Conservation (phyloP, 768 basidiomycete species). For the Kwoniella botswanensis region DNA sequence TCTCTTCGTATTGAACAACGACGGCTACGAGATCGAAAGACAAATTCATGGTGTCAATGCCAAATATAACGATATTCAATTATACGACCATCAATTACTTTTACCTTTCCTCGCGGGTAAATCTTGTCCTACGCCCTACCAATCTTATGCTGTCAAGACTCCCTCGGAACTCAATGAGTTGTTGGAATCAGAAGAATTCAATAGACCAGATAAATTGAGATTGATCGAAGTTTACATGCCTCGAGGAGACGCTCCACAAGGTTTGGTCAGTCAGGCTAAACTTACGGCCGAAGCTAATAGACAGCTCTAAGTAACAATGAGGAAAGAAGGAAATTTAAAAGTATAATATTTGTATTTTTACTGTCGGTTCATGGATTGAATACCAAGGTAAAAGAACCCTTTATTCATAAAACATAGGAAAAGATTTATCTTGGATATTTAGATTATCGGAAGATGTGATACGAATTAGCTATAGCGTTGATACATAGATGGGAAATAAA, state of each 20-base stretch:
- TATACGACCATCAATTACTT: constrained; percentile 65
- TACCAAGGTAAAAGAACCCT: too few relatives aligned
- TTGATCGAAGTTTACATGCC: constrained; percentile 58
- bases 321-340: constrained; percentile 1
- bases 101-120: constrained; percentile 58
- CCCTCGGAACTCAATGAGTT: constrained; percentile 72
- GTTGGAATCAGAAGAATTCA: constrained; percentile 70
- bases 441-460: too few relatives aligned
- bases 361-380: too few relatives aligned
- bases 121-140: constrained; percentile 47
- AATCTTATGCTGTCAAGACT: constrained; percentile 71
- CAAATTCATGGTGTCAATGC: constrained; percentile 62
- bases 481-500: constrained; percentile 1
- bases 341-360: background rate
- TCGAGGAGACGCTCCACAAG: constrained; percentile 54
- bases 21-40: constrained; percentile 82
- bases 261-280: constrained; percentile 57
- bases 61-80: constrained; percentile 81
- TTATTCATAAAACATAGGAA: too few relatives aligned
- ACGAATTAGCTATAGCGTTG: background rate
- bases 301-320: constrained; percentile 17
- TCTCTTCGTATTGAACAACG: constrained; percentile 67
- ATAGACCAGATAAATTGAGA: constrained; percentile 64
- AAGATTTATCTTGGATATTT: too few relatives aligned
- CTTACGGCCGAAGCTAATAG: constrained; percentile 55